These are phyloP conservation scores for Inosperma sp. DNA, from an alignment of 768 basidiomycete genomes.

Conservation along the genomic window DNA sequence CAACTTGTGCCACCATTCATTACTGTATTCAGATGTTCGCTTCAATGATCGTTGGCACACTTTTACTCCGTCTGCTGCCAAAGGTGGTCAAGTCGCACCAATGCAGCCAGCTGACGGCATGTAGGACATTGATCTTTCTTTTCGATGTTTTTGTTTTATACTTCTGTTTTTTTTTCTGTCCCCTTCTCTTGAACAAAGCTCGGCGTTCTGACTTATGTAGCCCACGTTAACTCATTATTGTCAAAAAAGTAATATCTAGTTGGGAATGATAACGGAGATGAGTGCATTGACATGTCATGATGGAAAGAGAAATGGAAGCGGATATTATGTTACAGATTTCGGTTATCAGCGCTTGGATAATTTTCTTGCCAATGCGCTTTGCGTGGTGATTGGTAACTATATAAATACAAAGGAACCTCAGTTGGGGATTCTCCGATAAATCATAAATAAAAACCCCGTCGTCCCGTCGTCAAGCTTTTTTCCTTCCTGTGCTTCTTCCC, in stretches of 20 bases:
- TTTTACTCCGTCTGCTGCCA: conserved; percentile 83
- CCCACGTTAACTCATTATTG: no score
- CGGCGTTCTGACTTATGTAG: no score
- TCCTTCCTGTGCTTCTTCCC: no score
- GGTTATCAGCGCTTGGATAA: conserved; percentile 5
- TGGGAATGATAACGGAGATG: background rate
- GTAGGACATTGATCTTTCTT: background rate
- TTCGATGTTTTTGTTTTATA: background rate
- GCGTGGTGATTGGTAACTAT: background rate
- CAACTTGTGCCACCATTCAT: conserved; percentile 4
- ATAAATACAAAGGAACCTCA: background rate
- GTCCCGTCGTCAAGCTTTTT: no score
- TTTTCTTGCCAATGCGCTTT: background rate
- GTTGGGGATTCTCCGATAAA: background rate
- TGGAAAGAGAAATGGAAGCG: background rate
- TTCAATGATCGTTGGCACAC: conserved; percentile 97
- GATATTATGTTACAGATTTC: background rate
- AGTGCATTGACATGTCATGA: background rate
- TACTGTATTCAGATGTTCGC: conserved; percentile 62
- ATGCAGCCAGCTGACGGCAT: conserved; percentile 56
- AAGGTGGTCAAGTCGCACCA: conserved; percentile 71
- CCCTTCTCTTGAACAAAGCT: conserved; percentile 1
- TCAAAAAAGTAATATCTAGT: background rate
- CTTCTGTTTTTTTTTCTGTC: background rate
- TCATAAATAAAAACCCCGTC: no score